A percentile compares a stretch with the other conserved stretches of the same genome.
These are phyloP conservation scores for Talaromyces stipitatus DNA, from an alignment of 495 filamentous ascomycete species.

Conservation along the genomic window DNA sequence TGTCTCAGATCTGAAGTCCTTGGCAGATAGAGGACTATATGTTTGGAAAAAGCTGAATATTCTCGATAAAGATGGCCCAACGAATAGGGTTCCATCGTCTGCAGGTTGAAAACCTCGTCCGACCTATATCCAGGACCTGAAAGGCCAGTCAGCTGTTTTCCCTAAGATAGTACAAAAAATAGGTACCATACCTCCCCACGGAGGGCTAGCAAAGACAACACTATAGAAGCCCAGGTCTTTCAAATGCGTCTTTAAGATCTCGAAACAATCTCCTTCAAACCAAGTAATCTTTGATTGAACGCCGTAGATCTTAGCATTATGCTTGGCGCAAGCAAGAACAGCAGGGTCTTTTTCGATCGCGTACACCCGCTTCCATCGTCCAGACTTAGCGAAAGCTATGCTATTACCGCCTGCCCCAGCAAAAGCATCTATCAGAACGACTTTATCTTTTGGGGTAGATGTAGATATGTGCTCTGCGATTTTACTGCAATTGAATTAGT, in stretches of 20 bases:
- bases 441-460: constrained; percentile 42
- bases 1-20: constrained; percentile 82
- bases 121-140: constrained; percentile 71
- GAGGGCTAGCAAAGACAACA: constrained; percentile 82
- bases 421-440: constrained; percentile 75
- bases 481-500: constrained; percentile 39
- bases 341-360: constrained; percentile 76
- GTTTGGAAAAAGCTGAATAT: constrained; percentile 42
- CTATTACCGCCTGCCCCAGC: constrained; percentile 87
- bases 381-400: constrained; percentile 83
- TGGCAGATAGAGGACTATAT: constrained; percentile 75
- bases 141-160: constrained; percentile 7
- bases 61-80: constrained; percentile 52
- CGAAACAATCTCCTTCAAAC: constrained; percentile 78
- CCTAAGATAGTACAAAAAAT: not conserved
- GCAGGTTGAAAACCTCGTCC: constrained; percentile 75
- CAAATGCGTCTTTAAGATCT: constrained; percentile 42
- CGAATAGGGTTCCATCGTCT: constrained; percentile 80
- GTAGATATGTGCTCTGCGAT: constrained; percentile 67
- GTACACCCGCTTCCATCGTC: constrained; percentile 71
- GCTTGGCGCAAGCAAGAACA: constrained; percentile 78
- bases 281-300: constrained; percentile 74
- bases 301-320: constrained; percentile 85
- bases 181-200: constrained; percentile 70
- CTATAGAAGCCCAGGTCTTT: constrained; percentile 45